Percentiles rank a stretch among this genome's conserved stretches.
phyloP scores from a whole-genome alignment of 2,329 filamentous ascomycete genomes.

The Cordyceps farinosa region DNA sequence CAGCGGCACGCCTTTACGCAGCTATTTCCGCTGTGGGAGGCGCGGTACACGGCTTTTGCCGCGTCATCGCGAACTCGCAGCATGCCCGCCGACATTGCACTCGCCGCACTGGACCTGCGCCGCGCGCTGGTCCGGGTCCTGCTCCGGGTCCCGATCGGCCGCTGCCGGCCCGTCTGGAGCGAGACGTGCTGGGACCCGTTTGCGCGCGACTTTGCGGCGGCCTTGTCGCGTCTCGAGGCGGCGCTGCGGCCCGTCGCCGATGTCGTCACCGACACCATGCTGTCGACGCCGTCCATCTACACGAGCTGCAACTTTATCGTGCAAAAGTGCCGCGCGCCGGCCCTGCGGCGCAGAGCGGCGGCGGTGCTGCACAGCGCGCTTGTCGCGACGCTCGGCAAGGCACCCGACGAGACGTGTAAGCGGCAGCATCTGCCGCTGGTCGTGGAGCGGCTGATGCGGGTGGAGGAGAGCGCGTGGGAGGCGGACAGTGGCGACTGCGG shows the following conservation, averaged over 20 bases:
- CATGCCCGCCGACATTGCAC: neutral
- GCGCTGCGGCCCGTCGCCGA: neutral
- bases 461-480: slow-evolving; percentile 1
- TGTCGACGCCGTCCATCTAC: neutral
- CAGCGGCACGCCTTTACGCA: neutral
- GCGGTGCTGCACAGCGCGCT: neutral
- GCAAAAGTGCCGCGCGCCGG: neutral
- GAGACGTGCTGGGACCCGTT: slow-evolving; percentile 4
- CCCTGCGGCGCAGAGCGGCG: neutral
- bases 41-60: neutral
- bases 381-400: neutral
- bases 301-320: neutral
- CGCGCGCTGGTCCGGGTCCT: neutral
- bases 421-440: neutral
- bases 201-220: neutral
- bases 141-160: neutral
- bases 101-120: neutral
- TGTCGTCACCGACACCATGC: neutral
- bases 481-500: neutral
- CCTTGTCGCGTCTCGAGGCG: neutral
- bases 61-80: too few relatives aligned
- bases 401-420: neutral
- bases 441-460: neutral
- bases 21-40: neutral
- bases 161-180: neutral